Evolutionary conservation across 2,329 filamentous ascomycete genomes (phyloP).

Genomic region (Monilinia vaccinii-corymbosi): DNA sequence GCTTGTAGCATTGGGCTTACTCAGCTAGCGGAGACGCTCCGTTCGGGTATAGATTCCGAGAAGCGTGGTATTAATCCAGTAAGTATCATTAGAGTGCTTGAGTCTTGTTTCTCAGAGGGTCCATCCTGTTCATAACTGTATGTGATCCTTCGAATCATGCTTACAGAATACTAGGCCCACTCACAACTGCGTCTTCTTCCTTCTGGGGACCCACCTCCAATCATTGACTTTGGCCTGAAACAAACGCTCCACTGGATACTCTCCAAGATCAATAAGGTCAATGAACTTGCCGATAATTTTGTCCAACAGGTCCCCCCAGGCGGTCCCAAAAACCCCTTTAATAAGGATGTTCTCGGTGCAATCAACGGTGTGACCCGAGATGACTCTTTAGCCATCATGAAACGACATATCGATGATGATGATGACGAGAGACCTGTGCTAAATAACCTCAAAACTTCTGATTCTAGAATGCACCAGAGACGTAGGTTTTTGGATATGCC

Average conservation of each 20-base stretch:
- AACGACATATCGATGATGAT: constrained; percentile 20
- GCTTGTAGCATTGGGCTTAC: constrained; percentile 23
- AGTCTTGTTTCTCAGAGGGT: neutral
- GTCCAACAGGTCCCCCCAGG: constrained; percentile 19
- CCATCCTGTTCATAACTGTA: neutral
- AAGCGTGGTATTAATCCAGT: constrained; percentile 22
- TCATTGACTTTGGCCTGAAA: constrained; percentile 24
- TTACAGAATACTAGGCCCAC: constrained; percentile 8
- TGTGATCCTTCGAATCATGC: neutral
- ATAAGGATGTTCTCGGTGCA: constrained; percentile 11
- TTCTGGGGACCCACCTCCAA: constrained; percentile 20
- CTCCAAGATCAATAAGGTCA: constrained; percentile 24
- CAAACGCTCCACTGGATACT: constrained; percentile 25
- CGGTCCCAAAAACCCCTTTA: constrained; percentile 6
- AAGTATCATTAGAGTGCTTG: constrained; percentile 13
- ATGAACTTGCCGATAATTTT: constrained; percentile 25
- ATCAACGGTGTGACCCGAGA: constrained; percentile 12
- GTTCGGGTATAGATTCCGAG: constrained; percentile 22
- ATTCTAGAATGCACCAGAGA: constrained; percentile 18
- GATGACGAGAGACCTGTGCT: constrained; percentile 13
- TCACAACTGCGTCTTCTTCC: constrained; percentile 11
- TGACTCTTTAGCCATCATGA: constrained; percentile 22
- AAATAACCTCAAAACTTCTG: constrained; percentile 12
- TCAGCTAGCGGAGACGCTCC: constrained; percentile 25
- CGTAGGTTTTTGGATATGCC: constrained; percentile 16